Evolutionary conservation across 2,329 filamentous ascomycete genomes (phyloP).

Genomic region (Pseudogymnoascus sp.): DNA sequence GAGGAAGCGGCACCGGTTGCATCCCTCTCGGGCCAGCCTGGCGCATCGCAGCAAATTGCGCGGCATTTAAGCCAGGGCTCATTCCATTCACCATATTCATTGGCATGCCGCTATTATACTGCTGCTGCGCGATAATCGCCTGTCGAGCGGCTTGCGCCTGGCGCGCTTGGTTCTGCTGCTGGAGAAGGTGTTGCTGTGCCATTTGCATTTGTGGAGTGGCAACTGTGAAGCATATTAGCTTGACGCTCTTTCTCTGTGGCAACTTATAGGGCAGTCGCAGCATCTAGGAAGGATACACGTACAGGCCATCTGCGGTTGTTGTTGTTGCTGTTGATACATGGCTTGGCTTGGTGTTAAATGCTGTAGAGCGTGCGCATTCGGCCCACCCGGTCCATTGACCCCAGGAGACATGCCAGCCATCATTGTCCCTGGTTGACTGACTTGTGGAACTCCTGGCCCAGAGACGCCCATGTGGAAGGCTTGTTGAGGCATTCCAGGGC

Average conservation of each 20-base stretch:
- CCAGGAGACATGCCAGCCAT: slow-evolving; percentile 71
- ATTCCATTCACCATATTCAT: slow-evolving; percentile 47
- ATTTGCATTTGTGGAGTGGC: slow-evolving; percentile 31
- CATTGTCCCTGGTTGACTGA: slow-evolving; percentile 60
- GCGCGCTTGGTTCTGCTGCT: slow-evolving; percentile 40
- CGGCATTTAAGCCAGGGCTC: slow-evolving; percentile 39
- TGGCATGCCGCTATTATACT: slow-evolving; percentile 41
- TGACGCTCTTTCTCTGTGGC: neutral
- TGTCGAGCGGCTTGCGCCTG: slow-evolving; percentile 39
- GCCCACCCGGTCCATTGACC: slow-evolving; percentile 42
- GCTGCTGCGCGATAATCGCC: slow-evolving; percentile 43
- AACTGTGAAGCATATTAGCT: slow-evolving; percentile 14
- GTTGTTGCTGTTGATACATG: slow-evolving; percentile 34
- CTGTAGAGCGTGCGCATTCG: slow-evolving; percentile 61
- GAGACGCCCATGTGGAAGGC: slow-evolving; percentile 64
- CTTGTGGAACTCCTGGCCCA: slow-evolving; percentile 59
- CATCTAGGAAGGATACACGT: slow-evolving; percentile 13
- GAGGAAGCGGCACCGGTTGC: slow-evolving; percentile 37
- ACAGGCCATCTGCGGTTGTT: slow-evolving; percentile 30
- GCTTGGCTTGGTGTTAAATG: slow-evolving; percentile 54
- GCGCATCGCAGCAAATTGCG: slow-evolving; percentile 45
- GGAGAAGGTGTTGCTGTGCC: slow-evolving; percentile 38
- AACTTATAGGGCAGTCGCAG: neutral
- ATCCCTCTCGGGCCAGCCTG: slow-evolving; percentile 29
- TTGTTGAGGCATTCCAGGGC: slow-evolving; percentile 55